Conservation (phyloP, 148 eudicot species). For the Cornus suecica region DNA sequence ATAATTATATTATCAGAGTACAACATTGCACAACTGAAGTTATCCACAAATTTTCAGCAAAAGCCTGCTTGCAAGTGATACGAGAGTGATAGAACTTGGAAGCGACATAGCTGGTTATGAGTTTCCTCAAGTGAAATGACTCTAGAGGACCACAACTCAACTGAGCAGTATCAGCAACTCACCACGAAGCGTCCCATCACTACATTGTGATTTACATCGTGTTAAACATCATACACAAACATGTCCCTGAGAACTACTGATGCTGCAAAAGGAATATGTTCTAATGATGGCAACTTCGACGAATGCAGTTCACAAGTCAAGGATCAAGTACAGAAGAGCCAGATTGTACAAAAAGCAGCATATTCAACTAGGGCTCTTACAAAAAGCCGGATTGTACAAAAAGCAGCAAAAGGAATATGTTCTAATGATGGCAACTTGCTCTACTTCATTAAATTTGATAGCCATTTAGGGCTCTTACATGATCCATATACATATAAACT, state of each 20-base stretch:
- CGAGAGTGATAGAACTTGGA: background rate
- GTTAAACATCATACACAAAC: slow-evolving; percentile 9
- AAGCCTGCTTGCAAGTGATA: background rate
- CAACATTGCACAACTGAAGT: background rate
- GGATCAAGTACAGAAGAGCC: no score
- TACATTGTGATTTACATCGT: background rate
- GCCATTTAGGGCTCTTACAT: no score
- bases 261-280: no score
- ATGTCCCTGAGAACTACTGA: background rate
- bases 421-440: no score
- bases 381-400: no score
- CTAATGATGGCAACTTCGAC: no score
- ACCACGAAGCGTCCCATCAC: background rate
- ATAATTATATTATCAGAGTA: background rate
- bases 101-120: background rate
- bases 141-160: background rate
- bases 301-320: no score
- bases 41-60: background rate
- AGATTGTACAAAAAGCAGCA: no score
- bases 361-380: no score
- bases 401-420: no score
- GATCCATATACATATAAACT: no score
- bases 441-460: no score
- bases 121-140: background rate
- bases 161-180: background rate